Conservation (phyloP, 352 stramenopile species). For the Globisporangium paddicum region DNA sequence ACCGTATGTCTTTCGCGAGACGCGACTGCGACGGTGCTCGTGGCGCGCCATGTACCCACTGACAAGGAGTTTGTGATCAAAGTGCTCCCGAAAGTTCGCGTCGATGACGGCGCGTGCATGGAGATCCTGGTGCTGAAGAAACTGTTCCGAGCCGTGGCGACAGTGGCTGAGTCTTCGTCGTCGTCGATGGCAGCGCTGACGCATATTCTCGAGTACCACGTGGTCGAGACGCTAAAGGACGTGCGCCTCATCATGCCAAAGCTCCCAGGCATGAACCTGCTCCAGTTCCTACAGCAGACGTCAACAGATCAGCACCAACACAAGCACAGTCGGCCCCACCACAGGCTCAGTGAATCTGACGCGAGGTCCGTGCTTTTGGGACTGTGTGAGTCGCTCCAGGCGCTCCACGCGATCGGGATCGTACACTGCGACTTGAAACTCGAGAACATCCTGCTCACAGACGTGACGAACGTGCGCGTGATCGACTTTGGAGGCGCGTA, state of each 20-base stretch:
- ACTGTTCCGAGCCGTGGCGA: conserved; percentile 14
- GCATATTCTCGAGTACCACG: conserved; percentile 37
- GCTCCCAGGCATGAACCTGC: conserved; percentile 35
- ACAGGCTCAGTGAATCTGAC: conserved; percentile 23
- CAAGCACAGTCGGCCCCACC: background rate
- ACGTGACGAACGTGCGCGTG: conserved; percentile 26
- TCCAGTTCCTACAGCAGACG: conserved; percentile 26
- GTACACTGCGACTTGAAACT: conserved; percentile 98
- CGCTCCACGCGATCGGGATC: conserved; percentile 89
- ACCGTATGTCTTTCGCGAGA: conserved; percentile 15
- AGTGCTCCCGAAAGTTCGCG: conserved; percentile 15
- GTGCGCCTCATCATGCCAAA: conserved; percentile 55
- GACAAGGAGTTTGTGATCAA: conserved; percentile 46
- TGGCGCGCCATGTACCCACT: conserved; percentile 10
- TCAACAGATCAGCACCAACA: background rate
- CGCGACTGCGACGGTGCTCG: conserved; percentile 12
- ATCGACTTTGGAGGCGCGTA: conserved; percentile 67
- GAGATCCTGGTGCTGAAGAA: conserved; percentile 42
- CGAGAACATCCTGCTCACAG: conserved; percentile 89
- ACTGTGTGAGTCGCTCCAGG: conserved; percentile 82
- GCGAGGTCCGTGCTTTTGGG: conserved; percentile 33
- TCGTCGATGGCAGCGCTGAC: conserved; percentile 9
- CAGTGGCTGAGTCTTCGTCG: background rate
- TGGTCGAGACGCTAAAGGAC: conserved; percentile 42
- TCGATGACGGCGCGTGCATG: conserved; percentile 18